phyloP scores from a whole-genome alignment of 2,329 filamentous ascomycete species.

The Exophiala alcalophila region DNA sequence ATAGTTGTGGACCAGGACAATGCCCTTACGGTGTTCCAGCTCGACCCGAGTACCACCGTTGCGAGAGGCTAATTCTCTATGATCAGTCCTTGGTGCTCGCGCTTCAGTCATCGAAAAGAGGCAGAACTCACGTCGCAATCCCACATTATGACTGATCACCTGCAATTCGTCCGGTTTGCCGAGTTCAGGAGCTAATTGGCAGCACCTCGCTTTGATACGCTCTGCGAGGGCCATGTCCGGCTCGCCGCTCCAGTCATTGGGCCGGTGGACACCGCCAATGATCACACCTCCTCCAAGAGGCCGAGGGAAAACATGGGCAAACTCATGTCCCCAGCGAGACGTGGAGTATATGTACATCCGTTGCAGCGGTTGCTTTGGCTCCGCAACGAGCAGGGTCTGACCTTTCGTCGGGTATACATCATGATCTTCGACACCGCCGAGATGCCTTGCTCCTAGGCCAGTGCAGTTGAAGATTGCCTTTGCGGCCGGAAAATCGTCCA shows the following conservation, averaged over 20 bases:
- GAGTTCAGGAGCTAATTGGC: conserved; percentile 63
- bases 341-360: conserved; percentile 70
- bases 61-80: conserved; percentile 63
- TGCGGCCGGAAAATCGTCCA: conserved; percentile 43
- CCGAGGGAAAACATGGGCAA: conserved; percentile 76
- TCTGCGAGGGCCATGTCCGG: conserved; percentile 74
- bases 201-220: conserved; percentile 74
- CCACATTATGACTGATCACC: conserved; percentile 77
- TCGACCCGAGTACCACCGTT: conserved; percentile 72
- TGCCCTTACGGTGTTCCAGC: conserved; percentile 61
- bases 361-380: conserved; percentile 69
- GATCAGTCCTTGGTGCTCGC: too few relatives aligned
- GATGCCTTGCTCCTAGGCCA: conserved; percentile 67
- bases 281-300: conserved; percentile 73
- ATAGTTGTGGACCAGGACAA: conserved; percentile 64
- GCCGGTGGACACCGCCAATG: conserved; percentile 78
- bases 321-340: conserved; percentile 68
- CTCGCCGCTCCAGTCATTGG: conserved; percentile 72
- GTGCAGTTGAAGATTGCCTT: conserved; percentile 80
- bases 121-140: conserved; percentile 56
- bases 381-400: conserved; percentile 67
- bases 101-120: too few relatives aligned
- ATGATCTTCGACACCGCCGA: conserved; percentile 77
- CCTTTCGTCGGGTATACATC: conserved; percentile 73
- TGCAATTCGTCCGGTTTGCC: conserved; percentile 68